Evolutionary conservation across 2,329 filamentous ascomycete genomes (phyloP), one percentile per base, ranked within the genome.

Genomic region (Phyllosticta citriasiana): DNA sequence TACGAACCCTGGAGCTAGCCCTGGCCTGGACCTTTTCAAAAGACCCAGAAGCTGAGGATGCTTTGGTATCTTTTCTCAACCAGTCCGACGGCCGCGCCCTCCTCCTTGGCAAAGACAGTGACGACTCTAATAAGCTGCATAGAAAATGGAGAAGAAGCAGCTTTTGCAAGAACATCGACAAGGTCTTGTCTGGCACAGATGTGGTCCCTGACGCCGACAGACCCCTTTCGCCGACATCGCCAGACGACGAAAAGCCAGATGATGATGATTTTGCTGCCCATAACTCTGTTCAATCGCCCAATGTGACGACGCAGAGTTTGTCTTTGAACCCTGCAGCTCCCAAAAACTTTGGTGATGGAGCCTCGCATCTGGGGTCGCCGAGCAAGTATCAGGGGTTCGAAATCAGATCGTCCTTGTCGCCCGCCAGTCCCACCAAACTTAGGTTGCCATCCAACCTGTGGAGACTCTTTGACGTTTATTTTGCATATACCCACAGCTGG

Each of bases 401-500:
- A n/a, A 47, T n/a, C 3, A 47, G 40, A 16, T 47, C 40, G 2
- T 47, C 40, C 16, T n/a, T 47, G n/a, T 53, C 10, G 19, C 52
- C 19, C 22, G 3, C 22, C 52, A 57, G 47, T 55, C 54, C 59
- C n/a, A 40, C 55, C 19, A 59, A 53, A 56, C 66, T 74, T 47
- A 68, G 70, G 51, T 73, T 88, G 0, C 84, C 80, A 16, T 68
- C 71, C 16, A 80, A 83, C 67, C 82, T 80, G 68, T 85, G 79
- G 76, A 77, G 80, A 2, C 78, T 91, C 3, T 74, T 91, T 50
- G 86, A 91, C 65, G 79, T 88, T 4, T 91, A 90, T 69, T 88
- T 89, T 63, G 83, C 87, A 1, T 89, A 89, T 66, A 89, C 86
- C 0, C 87, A 91, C 69, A 84, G 82, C 59, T 92, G 88, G 88